Percentiles rank a stretch among this genome's conserved stretches.
Evolutionary conservation across 805 yeast species (phyloP).

Genomic region (Isabelozyma pseudorhagii): DNA sequence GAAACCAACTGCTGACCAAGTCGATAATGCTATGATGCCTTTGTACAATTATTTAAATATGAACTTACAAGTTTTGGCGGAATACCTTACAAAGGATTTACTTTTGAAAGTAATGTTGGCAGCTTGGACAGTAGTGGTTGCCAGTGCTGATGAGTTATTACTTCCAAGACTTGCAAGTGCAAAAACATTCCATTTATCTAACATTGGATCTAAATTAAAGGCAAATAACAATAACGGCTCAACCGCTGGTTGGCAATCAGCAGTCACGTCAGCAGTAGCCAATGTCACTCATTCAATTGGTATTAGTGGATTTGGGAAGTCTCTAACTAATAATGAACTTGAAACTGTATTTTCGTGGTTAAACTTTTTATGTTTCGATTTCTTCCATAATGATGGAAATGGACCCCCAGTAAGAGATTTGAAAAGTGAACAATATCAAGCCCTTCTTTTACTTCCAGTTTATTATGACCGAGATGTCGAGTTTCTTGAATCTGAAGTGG

Average conservation of each 20-base stretch:
- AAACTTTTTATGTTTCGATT: conserved; percentile 58
- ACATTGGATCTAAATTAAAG: conserved; percentile 15
- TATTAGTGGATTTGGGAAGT: conserved; percentile 50
- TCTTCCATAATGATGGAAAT: conserved; percentile 76
- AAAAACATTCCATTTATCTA: conserved; percentile 24
- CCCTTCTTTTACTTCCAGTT: conserved; percentile 58
- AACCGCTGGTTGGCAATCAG: conserved; percentile 37
- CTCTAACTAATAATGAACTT: conserved; percentile 56
- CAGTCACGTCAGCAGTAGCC: conserved; percentile 48
- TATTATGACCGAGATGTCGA: conserved; percentile 53
- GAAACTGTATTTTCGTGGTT: conserved; percentile 74
- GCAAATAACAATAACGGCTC: conserved; percentile 4
- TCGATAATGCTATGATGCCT: conserved; percentile 67
- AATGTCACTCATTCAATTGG: conserved; percentile 43
- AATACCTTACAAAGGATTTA: conserved; percentile 52
- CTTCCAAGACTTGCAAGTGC: conserved; percentile 66
- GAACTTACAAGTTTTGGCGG: conserved; percentile 63
- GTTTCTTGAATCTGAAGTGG: conserved; percentile 55
- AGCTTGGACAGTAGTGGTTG: conserved; percentile 75
- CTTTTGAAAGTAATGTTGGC: conserved; percentile 66
- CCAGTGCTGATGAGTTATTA: conserved; percentile 65
- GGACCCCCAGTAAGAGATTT: conserved; percentile 71
- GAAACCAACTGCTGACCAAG: conserved; percentile 43
- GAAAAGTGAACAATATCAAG: conserved; percentile 62
- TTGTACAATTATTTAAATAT: conserved; percentile 70